Evolutionary conservation across 257 asterid genomes (phyloP).

Genomic region (Salvia splendens): DNA sequence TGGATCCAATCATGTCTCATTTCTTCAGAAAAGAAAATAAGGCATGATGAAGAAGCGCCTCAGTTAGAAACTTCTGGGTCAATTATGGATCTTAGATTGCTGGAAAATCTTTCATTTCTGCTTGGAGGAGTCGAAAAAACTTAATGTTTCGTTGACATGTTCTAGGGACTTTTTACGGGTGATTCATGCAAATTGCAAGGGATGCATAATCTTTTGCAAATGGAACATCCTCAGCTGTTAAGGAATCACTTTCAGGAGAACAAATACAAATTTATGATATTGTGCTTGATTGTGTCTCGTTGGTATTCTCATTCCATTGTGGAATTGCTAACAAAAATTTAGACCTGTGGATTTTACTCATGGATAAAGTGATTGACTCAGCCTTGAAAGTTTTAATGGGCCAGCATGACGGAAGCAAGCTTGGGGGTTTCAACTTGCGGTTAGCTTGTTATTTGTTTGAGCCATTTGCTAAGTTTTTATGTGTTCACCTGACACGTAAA

Average conservation of each 20-base stretch:
- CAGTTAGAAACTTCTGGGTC: conserved; percentile 44
- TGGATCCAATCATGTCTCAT: conserved; percentile 76
- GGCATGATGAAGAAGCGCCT: conserved; percentile 35
- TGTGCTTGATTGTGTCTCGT: conserved; percentile 59
- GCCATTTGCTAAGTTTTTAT: conserved; percentile 76
- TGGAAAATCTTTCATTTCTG: conserved; percentile 78
- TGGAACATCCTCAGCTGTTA: conserved; percentile 24
- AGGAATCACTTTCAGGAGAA: conserved; percentile 38
- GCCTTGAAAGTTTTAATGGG: conserved; percentile 42
- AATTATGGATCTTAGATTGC: conserved; percentile 65
- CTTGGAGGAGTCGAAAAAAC: conserved; percentile 70
- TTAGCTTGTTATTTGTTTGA: conserved; percentile 61
- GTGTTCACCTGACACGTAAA: conserved; percentile 75
- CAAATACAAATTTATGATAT: conserved; percentile 45
- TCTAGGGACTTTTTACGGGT: conserved; percentile 67
- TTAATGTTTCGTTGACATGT: conserved; percentile 50
- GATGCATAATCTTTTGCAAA: conserved; percentile 44
- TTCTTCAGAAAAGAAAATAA: conserved; percentile 61
- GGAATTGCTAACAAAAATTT: conserved; percentile 72
- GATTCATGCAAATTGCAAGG: conserved; percentile 49
- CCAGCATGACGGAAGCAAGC: conserved; percentile 50
- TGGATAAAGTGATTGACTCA: conserved; percentile 51
- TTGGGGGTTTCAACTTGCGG: conserved; percentile 47
- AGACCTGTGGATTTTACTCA: conserved; percentile 64
- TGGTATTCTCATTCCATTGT: conserved; percentile 69